A percentile compares a stretch with the other conserved stretches of the same genome.
Evolutionary conservation across 352 stramenopile genomes (phyloP).

Genomic region (Blastocystis sp.): DNA sequence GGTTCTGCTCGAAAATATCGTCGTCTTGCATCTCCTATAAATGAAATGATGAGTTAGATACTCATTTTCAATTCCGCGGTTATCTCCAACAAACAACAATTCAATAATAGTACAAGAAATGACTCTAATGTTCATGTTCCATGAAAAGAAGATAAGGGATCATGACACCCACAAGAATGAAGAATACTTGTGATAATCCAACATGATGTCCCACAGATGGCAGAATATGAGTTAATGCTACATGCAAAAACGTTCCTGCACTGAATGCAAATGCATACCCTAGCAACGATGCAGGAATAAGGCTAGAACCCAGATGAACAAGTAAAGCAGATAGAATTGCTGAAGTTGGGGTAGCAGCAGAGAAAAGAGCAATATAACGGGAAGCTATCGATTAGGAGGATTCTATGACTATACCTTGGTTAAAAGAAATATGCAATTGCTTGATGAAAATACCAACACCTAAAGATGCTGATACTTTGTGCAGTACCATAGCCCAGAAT

Average conservation of each 20-base stretch:
- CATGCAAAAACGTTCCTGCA: constrained; percentile 38
- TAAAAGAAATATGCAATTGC: constrained; percentile 25
- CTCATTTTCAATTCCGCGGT: neutral
- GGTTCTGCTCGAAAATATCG: constrained; percentile 34
- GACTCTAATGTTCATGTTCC: constrained; percentile 21
- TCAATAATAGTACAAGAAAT: neutral
- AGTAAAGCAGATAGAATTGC: constrained; percentile 22
- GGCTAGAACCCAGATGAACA: neutral
- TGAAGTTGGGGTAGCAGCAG: constrained; percentile 12
- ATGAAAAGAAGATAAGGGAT: constrained; percentile 49
- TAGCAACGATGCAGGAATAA: constrained; percentile 15
- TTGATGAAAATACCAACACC: constrained; percentile 46
- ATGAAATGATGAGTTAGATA: neutral
- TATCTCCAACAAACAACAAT: constrained; percentile 57
- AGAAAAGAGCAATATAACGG: neutral
- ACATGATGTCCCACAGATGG: constrained; percentile 31
- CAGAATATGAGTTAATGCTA: constrained; percentile 28
- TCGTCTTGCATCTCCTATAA: neutral
- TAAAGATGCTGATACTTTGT: constrained; percentile 39
- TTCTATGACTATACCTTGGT: constrained; percentile 1
- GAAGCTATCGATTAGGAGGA: neutral
- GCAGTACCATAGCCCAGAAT: constrained; percentile 29
- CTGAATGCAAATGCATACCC: constrained; percentile 46
- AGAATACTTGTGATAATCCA: neutral
- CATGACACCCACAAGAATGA: constrained; percentile 15